Percentiles rank a stretch among this genome's conserved stretches.
Conservation (phyloP, 495 filamentous ascomycete species). For the Astrocystis sublimbata region DNA sequence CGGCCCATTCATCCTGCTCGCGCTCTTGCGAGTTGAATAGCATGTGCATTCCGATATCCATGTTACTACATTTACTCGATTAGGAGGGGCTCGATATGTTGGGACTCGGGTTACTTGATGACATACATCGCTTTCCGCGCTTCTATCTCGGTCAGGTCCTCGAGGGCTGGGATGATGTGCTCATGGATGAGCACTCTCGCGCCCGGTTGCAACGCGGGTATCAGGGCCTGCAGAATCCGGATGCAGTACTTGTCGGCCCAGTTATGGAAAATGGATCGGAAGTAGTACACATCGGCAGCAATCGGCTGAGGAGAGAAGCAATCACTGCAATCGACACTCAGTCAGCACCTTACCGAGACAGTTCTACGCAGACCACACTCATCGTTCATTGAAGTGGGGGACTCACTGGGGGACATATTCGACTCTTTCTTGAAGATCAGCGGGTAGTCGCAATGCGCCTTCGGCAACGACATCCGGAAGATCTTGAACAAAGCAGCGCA, state of each 20-base stretch:
- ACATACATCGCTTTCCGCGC: conserved; percentile 25
- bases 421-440: conserved; percentile 35
- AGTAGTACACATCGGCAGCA: conserved; percentile 54
- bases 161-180: conserved; percentile 34
- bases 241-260: conserved; percentile 45
- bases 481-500: conserved; percentile 37
- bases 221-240: conserved; percentile 42
- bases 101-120: too few relatives aligned
- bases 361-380: too few relatives aligned
- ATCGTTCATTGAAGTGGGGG: too few relatives aligned
- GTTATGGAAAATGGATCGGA: conserved; percentile 55
- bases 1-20: conserved; percentile 27
- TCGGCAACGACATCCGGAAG: conserved; percentile 24
- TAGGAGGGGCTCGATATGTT: background rate
- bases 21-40: conserved; percentile 26
- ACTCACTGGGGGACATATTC: conserved; percentile 41
- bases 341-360: too few relatives aligned
- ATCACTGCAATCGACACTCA: conserved; percentile 26
- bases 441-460: conserved; percentile 21
- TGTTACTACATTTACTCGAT: conserved; percentile 14
- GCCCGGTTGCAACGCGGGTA: conserved; percentile 40
- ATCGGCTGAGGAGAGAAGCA: conserved; percentile 51
- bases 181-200: conserved; percentile 48
- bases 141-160: conserved; percentile 18
- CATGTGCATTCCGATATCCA: conserved; percentile 27